Conservation (phyloP, 805 yeast genomes). For the Candida fluviatilis region DNA sequence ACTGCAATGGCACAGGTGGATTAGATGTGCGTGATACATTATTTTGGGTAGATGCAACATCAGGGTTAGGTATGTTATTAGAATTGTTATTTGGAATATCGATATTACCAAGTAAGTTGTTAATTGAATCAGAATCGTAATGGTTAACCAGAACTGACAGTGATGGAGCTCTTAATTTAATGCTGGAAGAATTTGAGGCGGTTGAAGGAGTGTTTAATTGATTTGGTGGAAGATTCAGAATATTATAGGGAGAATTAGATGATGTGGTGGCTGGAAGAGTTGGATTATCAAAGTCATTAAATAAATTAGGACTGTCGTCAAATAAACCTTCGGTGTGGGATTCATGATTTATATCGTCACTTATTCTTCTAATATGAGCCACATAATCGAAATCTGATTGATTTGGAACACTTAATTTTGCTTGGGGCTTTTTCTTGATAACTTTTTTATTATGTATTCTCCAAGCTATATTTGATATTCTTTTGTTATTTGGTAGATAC, state of each 20-base stretch:
- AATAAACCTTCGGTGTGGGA: neutral
- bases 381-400: slow-evolving; percentile 43
- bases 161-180: neutral
- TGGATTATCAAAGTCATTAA: neutral
- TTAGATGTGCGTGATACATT: no score
- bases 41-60: no score
- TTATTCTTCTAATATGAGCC: slow-evolving; percentile 39
- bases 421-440: neutral
- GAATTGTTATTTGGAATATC: no score
- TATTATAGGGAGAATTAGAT: neutral
- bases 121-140: neutral
- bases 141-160: neutral
- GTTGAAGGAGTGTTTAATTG: slow-evolving; percentile 6
- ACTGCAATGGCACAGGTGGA: neutral
- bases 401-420: slow-evolving; percentile 19
- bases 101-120: neutral
- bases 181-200: neutral
- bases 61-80: no score
- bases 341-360: slow-evolving; percentile 20
- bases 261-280: neutral
- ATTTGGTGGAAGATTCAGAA: neutral
- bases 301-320: neutral
- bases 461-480: slow-evolving; percentile 43
- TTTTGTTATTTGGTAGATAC: slow-evolving; percentile 38
- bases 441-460: slow-evolving; percentile 38